A percentile compares a stretch with the other conserved stretches of the same genome.
phyloP scores from a whole-genome alignment of 2,329 filamentous ascomycete genomes.

The Parastagonospora nodorum region DNA sequence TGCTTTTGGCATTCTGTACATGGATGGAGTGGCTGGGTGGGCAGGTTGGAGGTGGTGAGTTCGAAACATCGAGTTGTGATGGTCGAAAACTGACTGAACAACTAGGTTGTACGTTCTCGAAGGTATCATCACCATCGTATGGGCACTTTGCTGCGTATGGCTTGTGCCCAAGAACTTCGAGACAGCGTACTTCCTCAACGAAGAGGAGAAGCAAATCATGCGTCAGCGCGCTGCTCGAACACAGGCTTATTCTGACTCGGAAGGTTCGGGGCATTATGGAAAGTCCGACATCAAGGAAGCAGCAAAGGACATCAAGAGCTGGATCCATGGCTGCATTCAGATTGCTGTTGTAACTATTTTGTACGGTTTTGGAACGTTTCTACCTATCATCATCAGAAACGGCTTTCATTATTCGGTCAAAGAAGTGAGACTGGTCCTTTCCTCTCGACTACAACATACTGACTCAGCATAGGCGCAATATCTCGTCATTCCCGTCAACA shows the following conservation, averaged over 20 bases:
- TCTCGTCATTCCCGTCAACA: constrained; percentile 49
- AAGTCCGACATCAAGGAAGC: constrained; percentile 39
- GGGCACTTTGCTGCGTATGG: constrained; percentile 35
- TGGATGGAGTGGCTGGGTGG: constrained; percentile 8
- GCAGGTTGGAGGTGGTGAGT: constrained; percentile 2
- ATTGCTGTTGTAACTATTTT: constrained; percentile 49
- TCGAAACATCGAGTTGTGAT: background rate
- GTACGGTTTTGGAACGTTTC: constrained; percentile 48
- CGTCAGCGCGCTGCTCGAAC: constrained; percentile 32
- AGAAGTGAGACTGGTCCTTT: constrained; percentile 37
- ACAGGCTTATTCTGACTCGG: constrained; percentile 38
- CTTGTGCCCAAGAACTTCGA: constrained; percentile 39
- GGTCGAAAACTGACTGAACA: background rate
- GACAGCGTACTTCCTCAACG: constrained; percentile 41
- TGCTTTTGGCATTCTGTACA: constrained; percentile 36
- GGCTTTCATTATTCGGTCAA: constrained; percentile 48
- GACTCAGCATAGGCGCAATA: constrained; percentile 33
- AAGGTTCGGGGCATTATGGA: constrained; percentile 33
- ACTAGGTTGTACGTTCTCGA: constrained; percentile 39
- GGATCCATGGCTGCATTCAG: constrained; percentile 44
- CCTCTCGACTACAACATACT: background rate
- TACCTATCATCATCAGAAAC: constrained; percentile 51
- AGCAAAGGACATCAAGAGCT: constrained; percentile 39
- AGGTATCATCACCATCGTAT: constrained; percentile 36
- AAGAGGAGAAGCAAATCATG: constrained; percentile 37